Evolutionary conservation across 1,284 basidiomycete genomes (phyloP), one percentile per base, ranked within the genome.

Genomic region (Meira miltonrushii): DNA sequence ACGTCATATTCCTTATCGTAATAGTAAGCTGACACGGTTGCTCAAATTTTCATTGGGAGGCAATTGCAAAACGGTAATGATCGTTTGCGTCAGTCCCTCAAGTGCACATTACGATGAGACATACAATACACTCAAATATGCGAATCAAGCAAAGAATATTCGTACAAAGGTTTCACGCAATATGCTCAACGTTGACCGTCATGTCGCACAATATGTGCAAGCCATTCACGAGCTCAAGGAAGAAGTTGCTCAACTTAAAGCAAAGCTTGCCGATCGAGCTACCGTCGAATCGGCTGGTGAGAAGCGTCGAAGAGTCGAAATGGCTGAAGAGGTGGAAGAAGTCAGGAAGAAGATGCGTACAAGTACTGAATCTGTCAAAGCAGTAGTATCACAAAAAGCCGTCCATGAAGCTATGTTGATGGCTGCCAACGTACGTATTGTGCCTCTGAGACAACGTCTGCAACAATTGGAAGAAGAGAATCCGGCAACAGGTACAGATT

Each of bases 211-310:
- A 61, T 79, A 80, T 62, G 89, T 96, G 38, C 88, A 92, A 79
- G 90, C 90, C 55, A 96, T 97, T 72, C 90, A 90, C 77, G 81
- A 89, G 58, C 86, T 92, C 65, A 90, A 91, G 72, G 79, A 83
- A 48, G 88, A 92, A 78, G 86, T 92, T 58, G 84, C 86, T 25
- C 89, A 93, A 69, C 85, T 97, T 65, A 92, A 94, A 78, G 85
- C 84, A 39, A 89, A 88, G 79, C 82, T 95, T 50, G 84, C 86
- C 4, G 88, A 85, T 25, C 13, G 39, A 37, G 72, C 68, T 13
- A 75, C 77, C 46, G 58, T 78, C 55, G 73, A 77, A 55, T 72
- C 72, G 33, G 74, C 72, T 5, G 66, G 65, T 5, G 33, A 88
- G 89, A 78, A 84, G 79, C 50, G 87, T 87, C 46, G 82, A 85